Evolutionary conservation across 345 rosid genomes (phyloP).

Genomic region (Brassica juncea): DNA sequence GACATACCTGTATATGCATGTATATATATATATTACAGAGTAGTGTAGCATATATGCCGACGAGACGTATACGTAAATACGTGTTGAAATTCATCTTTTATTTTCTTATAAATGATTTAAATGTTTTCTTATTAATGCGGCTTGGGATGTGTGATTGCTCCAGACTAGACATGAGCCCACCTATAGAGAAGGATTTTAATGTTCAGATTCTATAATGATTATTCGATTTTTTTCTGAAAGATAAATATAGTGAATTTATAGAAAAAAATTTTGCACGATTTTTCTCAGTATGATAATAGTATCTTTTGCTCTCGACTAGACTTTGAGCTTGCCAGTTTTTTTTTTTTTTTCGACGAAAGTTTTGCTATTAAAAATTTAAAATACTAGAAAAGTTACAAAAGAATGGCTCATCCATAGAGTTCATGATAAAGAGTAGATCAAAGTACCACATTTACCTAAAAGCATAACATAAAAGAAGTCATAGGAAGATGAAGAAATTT

Average conservation of each 20-base stretch:
- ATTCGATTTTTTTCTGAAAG: not conserved
- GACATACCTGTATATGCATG: slow-evolving; percentile 1
- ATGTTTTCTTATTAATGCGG: slow-evolving; percentile 5
- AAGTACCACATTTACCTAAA: too few relatives aligned
- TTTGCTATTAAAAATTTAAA: too few relatives aligned
- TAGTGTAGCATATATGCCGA: slow-evolving; percentile 35
- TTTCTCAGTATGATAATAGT: not conserved
- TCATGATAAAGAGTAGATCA: too few relatives aligned
- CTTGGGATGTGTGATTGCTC: slow-evolving; percentile 30
- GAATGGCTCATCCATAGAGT: too few relatives aligned
- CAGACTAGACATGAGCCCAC: slow-evolving; percentile 19
- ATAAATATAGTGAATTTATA: not conserved
- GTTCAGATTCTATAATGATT: slow-evolving; percentile 17
- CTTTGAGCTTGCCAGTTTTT: too few relatives aligned
- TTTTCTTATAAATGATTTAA: not conserved
- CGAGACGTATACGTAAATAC: slow-evolving; percentile 40
- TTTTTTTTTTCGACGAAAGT: too few relatives aligned
- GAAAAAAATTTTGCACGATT: not conserved
- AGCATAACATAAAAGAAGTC: too few relatives aligned
- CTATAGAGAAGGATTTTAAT: slow-evolving; percentile 14
- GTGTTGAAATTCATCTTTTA: slow-evolving; percentile 32
- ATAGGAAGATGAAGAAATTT: too few relatives aligned
- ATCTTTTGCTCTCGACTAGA: not conserved
- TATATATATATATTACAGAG: not conserved
- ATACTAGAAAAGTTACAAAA: too few relatives aligned